Evolutionary conservation across 202 grass and related monocot species (phyloP).

Genomic region (Setaria italica): DNA sequence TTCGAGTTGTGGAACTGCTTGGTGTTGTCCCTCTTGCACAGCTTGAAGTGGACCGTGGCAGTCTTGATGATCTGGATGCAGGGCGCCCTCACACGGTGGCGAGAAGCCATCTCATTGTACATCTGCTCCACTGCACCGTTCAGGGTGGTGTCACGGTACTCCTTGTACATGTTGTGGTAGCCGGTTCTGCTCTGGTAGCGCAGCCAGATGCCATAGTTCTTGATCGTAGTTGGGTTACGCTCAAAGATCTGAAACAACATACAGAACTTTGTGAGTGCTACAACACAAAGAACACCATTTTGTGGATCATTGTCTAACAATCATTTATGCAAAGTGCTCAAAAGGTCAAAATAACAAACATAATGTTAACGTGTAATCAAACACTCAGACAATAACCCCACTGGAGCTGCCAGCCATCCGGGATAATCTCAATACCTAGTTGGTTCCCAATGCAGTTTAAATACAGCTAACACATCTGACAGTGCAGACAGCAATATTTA

Average conservation of each 20-base stretch:
- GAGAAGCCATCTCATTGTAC: constrained; percentile 94
- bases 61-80: constrained; percentile 97
- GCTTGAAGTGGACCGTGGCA: constrained; percentile 51
- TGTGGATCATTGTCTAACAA: background rate
- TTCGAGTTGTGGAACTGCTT: constrained; percentile 89
- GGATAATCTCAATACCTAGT: background rate
- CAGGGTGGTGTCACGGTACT: constrained; percentile 82
- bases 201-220: constrained; percentile 95
- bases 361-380: background rate
- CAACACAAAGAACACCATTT: background rate
- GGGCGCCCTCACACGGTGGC: constrained; percentile 75
- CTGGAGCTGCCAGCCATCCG: background rate
- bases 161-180: constrained; percentile 97
- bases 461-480: too few relatives aligned
- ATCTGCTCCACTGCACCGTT: constrained; percentile 89
- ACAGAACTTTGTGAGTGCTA: background rate
- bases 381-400: background rate
- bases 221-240: constrained; percentile 78
- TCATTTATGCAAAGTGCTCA: too few relatives aligned
- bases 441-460: background rate
- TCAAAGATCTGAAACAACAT: constrained; percentile 71
- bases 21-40: constrained; percentile 90
- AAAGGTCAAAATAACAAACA: background rate
- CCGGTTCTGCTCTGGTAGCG: constrained; percentile 89
- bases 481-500: background rate